Percentiles rank a stretch among this genome's conserved stretches.
Conservation (phyloP, 1,284 basidiomycete genomes). For the Meripilus lineatus region DNA sequence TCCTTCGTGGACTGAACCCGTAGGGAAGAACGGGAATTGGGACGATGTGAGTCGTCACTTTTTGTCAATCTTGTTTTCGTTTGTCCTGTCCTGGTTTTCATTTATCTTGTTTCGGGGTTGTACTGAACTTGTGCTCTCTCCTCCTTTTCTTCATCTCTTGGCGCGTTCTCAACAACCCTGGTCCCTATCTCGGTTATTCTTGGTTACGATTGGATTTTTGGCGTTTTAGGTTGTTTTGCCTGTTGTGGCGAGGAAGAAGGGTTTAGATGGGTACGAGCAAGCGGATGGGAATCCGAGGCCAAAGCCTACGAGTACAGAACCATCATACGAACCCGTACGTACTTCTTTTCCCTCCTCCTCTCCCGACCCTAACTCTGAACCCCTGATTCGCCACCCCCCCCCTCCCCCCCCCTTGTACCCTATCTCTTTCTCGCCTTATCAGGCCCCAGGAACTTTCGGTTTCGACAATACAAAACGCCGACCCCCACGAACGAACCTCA, state of each 20-base stretch:
- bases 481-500: conserved; percentile 31
- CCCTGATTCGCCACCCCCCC: background rate
- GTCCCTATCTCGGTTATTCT: conserved; percentile 3
- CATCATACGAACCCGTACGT: conserved; percentile 45
- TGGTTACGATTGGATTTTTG: background rate
- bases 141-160: background rate
- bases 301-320: conserved; percentile 29
- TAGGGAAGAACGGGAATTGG: conserved; percentile 63
- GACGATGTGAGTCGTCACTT: conserved; percentile 54
- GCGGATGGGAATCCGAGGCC: conserved; percentile 59
- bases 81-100: conserved; percentile 9
- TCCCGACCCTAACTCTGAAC: too few relatives aligned
- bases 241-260: conserved; percentile 80
- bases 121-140: too few relatives aligned
- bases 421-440: conserved; percentile 10
- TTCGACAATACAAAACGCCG: conserved; percentile 66
- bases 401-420: conserved; percentile 2
- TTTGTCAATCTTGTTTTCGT: conserved; percentile 9
- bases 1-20: conserved; percentile 72
- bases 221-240: conserved; percentile 51
- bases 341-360: too few relatives aligned
- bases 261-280: conserved; percentile 61
- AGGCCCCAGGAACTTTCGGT: conserved; percentile 82
- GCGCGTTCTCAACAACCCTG: background rate
- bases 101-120: too few relatives aligned